These are phyloP conservation scores for Gossypium sturtianum DNA, from an alignment of 345 rosid species.

Conservation along the genomic window DNA sequence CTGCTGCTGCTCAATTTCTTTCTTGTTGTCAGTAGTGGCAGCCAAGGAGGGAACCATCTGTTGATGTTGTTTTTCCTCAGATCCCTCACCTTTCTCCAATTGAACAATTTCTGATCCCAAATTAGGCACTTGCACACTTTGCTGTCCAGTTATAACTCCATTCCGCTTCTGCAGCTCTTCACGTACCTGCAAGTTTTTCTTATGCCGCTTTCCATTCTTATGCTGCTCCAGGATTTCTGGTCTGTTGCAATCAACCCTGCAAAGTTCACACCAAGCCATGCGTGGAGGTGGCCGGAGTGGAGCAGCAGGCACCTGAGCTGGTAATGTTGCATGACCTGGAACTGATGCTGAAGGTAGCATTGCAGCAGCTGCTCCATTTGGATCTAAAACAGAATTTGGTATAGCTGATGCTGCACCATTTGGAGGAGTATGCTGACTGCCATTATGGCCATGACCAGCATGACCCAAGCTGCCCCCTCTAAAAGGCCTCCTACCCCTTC, in stretches of 20 bases:
- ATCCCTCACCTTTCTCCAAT: conserved; percentile 15
- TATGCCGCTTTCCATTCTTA: conserved; percentile 40
- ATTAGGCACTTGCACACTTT: conserved; percentile 18
- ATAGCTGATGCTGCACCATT: conserved; percentile 15
- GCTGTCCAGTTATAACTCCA: conserved; percentile 15
- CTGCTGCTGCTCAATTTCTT: conserved; percentile 22
- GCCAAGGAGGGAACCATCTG: conserved; percentile 4
- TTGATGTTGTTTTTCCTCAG: conserved; percentile 13
- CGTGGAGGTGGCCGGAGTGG: conserved; percentile 25
- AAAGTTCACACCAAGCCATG: conserved; percentile 37
- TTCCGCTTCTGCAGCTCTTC: conserved; percentile 23
- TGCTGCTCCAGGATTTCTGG: conserved; percentile 34
- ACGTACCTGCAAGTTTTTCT: conserved; percentile 22
- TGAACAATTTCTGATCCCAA: conserved; percentile 12
- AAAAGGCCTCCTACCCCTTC: conserved; percentile 24
- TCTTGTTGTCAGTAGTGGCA: conserved; percentile 8
- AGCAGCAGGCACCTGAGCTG: conserved; percentile 19
- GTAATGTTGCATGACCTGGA: conserved; percentile 16
- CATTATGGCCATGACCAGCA: conserved; percentile 11
- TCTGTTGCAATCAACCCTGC: conserved; percentile 39
- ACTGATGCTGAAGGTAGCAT: conserved; percentile 11
- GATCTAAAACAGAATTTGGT: conserved; percentile 7
- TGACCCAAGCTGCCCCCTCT: conserved; percentile 24
- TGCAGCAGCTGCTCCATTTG: not conserved
- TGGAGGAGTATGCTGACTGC: not conserved